Evolutionary conservation across 352 stramenopile species (phyloP).

Genomic region (Phytophthora tubulina): DNA sequence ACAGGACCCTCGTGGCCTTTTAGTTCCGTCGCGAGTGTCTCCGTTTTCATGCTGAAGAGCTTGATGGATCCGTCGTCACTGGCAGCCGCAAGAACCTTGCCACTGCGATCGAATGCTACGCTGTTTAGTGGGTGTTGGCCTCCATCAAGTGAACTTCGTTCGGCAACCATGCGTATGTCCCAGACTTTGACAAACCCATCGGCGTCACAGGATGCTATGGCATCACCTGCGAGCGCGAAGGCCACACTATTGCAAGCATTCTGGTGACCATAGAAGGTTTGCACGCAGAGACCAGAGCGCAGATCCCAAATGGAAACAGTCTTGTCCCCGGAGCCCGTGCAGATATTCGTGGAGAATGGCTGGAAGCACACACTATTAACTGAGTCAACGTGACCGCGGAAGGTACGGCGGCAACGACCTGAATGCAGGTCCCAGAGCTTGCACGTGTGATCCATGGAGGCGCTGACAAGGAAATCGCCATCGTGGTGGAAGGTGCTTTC

Average conservation of each 20-base stretch:
- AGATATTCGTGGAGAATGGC: conserved; percentile 94
- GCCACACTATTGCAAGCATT: conserved; percentile 94
- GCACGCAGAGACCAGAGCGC: conserved; percentile 90
- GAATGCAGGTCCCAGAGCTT: conserved; percentile 94
- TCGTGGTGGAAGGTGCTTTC: conserved; percentile 94
- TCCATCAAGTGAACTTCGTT: conserved; percentile 87
- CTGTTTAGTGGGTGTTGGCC: conserved; percentile 92
- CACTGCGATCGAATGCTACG: conserved; percentile 92
- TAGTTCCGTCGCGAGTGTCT: conserved; percentile 77
- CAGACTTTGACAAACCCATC: conserved; percentile 96
- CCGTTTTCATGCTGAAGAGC: conserved; percentile 85
- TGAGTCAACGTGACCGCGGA: conserved; percentile 95
- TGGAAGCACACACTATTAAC: conserved; percentile 95
- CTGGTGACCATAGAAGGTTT: conserved; percentile 96
- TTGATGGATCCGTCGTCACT: conserved; percentile 94
- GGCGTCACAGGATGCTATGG: conserved; percentile 93
- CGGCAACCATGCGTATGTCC: conserved; percentile 96
- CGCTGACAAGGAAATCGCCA: conserved; percentile 93
- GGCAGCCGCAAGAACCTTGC: conserved; percentile 82
- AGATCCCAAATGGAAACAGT: conserved; percentile 96
- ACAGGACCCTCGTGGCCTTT: conserved; percentile 94
- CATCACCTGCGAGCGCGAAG: conserved; percentile 89
- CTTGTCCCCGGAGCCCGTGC: conserved; percentile 94
- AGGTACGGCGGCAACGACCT: conserved; percentile 91
- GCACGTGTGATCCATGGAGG: conserved; percentile 95